phyloP scores from a whole-genome alignment of 345 rosid genomes.

The Eutrema heterophyllum region DNA sequence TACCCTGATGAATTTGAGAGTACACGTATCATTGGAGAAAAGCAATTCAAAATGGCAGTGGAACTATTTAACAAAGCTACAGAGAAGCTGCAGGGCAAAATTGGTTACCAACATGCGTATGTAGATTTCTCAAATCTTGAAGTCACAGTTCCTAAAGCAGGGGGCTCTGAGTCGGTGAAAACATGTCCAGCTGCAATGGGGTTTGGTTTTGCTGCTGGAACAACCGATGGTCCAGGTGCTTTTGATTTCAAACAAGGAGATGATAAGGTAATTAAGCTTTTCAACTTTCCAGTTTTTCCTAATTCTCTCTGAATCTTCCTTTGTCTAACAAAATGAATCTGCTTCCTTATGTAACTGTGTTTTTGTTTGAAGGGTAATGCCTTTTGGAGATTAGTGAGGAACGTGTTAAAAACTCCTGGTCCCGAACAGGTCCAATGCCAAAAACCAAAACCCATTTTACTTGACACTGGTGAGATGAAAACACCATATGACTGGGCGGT shows the following conservation, averaged over 20 bases:
- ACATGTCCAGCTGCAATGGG: slow-evolving; percentile 99
- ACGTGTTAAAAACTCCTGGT: slow-evolving; percentile 65
- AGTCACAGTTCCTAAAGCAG: slow-evolving; percentile 57
- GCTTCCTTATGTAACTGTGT: not conserved
- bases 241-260: slow-evolving; percentile 98
- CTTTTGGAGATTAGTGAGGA: slow-evolving; percentile 84
- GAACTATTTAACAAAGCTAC: slow-evolving; percentile 76
- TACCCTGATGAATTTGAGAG: slow-evolving; percentile 97
- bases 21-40: slow-evolving; percentile 89
- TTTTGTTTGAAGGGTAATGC: slow-evolving; percentile 65
- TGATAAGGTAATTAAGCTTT: slow-evolving; percentile 50
- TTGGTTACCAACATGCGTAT: slow-evolving; percentile 73
- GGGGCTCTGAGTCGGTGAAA: slow-evolving; percentile 59
- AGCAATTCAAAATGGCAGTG: slow-evolving; percentile 74
- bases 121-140: slow-evolving; percentile 80
- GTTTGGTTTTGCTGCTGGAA: slow-evolving; percentile 96
- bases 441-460: slow-evolving; percentile 87
- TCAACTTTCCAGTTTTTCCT: slow-evolving; percentile 32
- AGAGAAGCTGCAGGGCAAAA: slow-evolving; percentile 61
- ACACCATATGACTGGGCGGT: slow-evolving; percentile 97
- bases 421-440: slow-evolving; percentile 75
- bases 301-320: not conserved
- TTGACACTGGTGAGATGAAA: slow-evolving; percentile 98
- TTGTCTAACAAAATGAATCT: not conserved
- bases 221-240: slow-evolving; percentile 99